Conservation (phyloP, 805 yeast genomes). For the Nakazawaea siamensis region DNA sequence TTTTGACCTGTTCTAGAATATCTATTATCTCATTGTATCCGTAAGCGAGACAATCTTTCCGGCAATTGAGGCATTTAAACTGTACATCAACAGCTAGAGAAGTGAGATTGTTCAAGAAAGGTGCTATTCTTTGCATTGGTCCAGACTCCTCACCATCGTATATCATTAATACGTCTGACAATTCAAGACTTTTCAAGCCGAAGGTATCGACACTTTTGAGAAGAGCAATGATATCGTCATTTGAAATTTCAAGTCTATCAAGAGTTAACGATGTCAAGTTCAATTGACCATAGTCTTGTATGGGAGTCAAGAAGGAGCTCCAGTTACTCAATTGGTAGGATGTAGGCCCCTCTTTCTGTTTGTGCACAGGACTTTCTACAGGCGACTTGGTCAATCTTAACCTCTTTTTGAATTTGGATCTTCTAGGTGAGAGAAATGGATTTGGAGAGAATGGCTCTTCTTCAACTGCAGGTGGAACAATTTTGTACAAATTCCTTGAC, state of each 20-base stretch:
- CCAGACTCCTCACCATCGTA: slow-evolving; percentile 2
- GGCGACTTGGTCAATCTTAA: no score
- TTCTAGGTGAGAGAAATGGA: no score
- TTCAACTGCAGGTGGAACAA: no score
- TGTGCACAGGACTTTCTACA: no score
- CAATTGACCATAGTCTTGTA: background rate
- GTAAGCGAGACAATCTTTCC: slow-evolving; percentile 4
- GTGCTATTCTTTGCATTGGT: no score
- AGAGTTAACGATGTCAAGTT: slow-evolving; percentile 5
- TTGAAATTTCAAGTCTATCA: slow-evolving; percentile 4
- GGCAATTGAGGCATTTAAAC: slow-evolving; percentile 6
- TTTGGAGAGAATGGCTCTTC: no score
- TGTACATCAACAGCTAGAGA: slow-evolving; percentile 7
- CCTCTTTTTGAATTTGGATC: no score
- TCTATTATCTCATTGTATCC: slow-evolving; percentile 1
- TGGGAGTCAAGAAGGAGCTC: no score
- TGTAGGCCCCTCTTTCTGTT: no score
- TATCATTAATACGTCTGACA: slow-evolving; percentile 1
- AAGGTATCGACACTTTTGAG: background rate
- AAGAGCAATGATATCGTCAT: slow-evolving; percentile 3
- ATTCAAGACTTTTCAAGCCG: slow-evolving; percentile 3
- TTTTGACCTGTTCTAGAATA: slow-evolving; percentile 6
- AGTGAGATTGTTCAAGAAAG: slow-evolving; percentile 1
- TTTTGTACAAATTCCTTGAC: no score
- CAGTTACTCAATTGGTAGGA: no score